These are phyloP conservation scores for Mycena kentingensis DNA, from an alignment of 768 basidiomycete species.

Conservation along the genomic window DNA sequence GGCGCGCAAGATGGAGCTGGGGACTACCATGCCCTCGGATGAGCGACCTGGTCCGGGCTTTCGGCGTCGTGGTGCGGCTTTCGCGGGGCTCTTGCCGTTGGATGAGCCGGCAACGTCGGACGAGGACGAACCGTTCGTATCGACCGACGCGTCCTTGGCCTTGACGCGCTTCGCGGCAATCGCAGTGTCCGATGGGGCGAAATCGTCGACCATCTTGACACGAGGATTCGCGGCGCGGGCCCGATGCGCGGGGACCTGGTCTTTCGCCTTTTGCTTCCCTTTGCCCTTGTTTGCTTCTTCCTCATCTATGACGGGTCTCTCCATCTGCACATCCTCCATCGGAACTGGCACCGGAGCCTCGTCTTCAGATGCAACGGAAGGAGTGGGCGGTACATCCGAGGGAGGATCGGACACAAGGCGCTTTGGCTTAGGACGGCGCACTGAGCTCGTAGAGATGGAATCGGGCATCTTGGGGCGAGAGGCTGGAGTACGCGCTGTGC, in stretches of 20 bases:
- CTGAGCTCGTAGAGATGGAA: not conserved
- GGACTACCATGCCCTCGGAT: conserved; percentile 41
- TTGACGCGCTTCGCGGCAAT: conserved; percentile 54
- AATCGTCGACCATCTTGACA: conserved; percentile 54
- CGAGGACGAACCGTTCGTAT: too few relatives aligned
- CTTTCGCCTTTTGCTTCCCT: not conserved
- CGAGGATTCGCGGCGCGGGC: conserved; percentile 53
- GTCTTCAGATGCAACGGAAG: not conserved
- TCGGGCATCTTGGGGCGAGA: not conserved
- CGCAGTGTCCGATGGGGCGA: conserved; percentile 39
- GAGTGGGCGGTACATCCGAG: not conserved
- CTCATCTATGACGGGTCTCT: not conserved
- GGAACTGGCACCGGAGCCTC: too few relatives aligned
- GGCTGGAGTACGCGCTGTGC: conserved; percentile 8
- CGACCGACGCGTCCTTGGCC: conserved; percentile 10
- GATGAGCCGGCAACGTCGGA: conserved; percentile 12
- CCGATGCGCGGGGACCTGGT: conserved; percentile 44
- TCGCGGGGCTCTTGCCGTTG: conserved; percentile 4
- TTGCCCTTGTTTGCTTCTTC: not conserved
- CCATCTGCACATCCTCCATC: not conserved
- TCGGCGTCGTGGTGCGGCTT: conserved; percentile 9
- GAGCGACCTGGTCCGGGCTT: conserved; percentile 57
- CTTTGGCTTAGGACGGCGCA: not conserved
- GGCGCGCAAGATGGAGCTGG: conserved; percentile 56
- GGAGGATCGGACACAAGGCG: not conserved